Evolutionary conservation across 352 stramenopile genomes (phyloP), one percentile per base, ranked within the genome.

Genomic region (Peronospora tabacina): DNA sequence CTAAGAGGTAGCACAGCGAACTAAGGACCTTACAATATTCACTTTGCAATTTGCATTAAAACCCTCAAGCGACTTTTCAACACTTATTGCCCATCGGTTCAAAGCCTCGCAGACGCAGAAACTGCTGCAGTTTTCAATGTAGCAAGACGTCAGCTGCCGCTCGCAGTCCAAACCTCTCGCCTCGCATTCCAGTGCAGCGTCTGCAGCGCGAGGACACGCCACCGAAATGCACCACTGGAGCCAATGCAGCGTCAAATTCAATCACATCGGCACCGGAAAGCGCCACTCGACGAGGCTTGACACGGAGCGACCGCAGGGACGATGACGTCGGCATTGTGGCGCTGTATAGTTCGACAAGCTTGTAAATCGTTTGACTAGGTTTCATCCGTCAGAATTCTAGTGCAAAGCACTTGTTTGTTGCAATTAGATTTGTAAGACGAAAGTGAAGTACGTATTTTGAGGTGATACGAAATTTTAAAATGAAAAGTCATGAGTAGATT

Each of bases 181-280:
- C 13, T 58, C 22, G 39, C 63, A 73, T 58, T 87, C 76, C 10
- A 85, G 61, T 37, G 37, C 42, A 17, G 13, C 24, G 29, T 41
- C 37, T 2, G 9, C 3, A n/a, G 20, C 16, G 17, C 1, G 9
- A n/a, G 7, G 8, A 20, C 13, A 39, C 26, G 7, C 24, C 45
- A 44, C 61, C 35, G 17, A 51, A 49, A 17, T 42, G 54, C 45
- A 84, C 72, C 1, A 82, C 77, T 8, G 63, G 53, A 19, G 77
- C 55, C 10, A 61, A 47, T 5, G 70, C 50, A 0, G 75, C 63
- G 35, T 86, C 66, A 56, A 68, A 86, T 52, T 81, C 72, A 45
- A 88, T 81, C 57, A 72, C 75, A 24, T 73, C 56, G 15, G 74
- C 62, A 41, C 77, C 77, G 0, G 36, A 41, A 58, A 88, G 86